Conservation (phyloP, 768 basidiomycete species). For the Podaxis rugospora region DNA sequence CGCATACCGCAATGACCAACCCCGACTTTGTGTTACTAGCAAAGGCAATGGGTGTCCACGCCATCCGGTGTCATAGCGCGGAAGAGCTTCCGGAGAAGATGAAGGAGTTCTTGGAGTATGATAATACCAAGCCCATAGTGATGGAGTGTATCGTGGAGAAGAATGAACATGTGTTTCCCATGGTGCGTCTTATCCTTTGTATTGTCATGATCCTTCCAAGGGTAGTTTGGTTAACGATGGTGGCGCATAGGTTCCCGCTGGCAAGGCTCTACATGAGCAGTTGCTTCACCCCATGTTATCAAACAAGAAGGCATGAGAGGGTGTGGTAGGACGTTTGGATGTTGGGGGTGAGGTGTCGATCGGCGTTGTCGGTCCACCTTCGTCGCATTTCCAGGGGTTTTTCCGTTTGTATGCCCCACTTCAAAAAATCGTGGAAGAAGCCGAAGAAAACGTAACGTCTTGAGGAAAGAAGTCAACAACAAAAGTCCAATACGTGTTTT, state of each 20-base stretch:
- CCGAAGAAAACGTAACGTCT: too few species aligned
- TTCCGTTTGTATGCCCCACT: background rate
- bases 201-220: background rate
- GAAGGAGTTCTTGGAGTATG: conserved; percentile 98
- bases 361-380: background rate
- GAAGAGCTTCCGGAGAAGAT: conserved; percentile 90
- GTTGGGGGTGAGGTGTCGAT: background rate
- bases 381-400: background rate
- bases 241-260: conserved; percentile 68
- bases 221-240: background rate
- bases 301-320: background rate
- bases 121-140: conserved; percentile 78
- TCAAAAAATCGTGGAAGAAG: background rate
- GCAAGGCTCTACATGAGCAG: conserved; percentile 88
- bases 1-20: conserved; percentile 93
- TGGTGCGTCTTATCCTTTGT: conserved; percentile 44
- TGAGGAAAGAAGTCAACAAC: too few species aligned
- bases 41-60: conserved; percentile 88
- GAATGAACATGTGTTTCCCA: conserved; percentile 88
- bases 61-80: conserved; percentile 64
- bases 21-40: conserved; percentile 93
- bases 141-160: conserved; percentile 87
- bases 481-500: too few species aligned
- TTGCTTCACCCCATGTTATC: conserved; percentile 1
- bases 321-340: background rate